phyloP scores from a whole-genome alignment of 2,329 filamentous ascomycete genomes.

The Arthrobotrys entomopaga region DNA sequence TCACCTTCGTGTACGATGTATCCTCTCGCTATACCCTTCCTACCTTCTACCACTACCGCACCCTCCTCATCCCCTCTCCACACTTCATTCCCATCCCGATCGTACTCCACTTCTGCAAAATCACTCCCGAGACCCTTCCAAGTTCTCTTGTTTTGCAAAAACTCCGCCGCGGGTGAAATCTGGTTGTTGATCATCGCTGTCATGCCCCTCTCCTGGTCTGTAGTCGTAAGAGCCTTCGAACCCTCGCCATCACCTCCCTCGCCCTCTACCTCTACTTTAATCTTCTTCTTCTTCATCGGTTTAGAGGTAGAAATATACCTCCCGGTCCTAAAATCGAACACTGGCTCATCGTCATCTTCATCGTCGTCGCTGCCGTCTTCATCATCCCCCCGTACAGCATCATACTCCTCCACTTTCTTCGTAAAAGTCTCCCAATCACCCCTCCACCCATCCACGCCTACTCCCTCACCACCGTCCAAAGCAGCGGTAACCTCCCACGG shows the following conservation, averaged over 20 bases:
- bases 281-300: slow-evolving; percentile 70
- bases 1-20: slow-evolving; percentile 77
- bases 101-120: slow-evolving; percentile 70
- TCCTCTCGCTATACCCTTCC: slow-evolving; percentile 86
- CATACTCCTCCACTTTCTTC: slow-evolving; percentile 59
- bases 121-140: slow-evolving; percentile 94
- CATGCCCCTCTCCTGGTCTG: slow-evolving; percentile 70
- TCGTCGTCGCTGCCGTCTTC: slow-evolving; percentile 61
- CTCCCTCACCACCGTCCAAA: slow-evolving; percentile 75
- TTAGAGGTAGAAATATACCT: slow-evolving; percentile 81
- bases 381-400: slow-evolving; percentile 54
- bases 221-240: slow-evolving; percentile 71
- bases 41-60: slow-evolving; percentile 81
- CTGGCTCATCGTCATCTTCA: slow-evolving; percentile 73
- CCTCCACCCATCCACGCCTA: slow-evolving; percentile 91
- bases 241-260: slow-evolving; percentile 42
- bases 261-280: slow-evolving; percentile 48
- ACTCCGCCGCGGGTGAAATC: slow-evolving; percentile 91
- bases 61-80: slow-evolving; percentile 66
- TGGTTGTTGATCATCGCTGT: slow-evolving; percentile 84
- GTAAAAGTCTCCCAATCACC: slow-evolving; percentile 81
- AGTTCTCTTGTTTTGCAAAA: slow-evolving; percentile 79
- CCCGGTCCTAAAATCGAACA: slow-evolving; percentile 91
- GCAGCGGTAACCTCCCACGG: slow-evolving; percentile 89
- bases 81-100: slow-evolving; percentile 68